A percentile compares a stretch with the other conserved stretches of the same genome.
These are phyloP conservation scores for Ceratobasidium sp. DNA, from an alignment of 1,284 basidiomycete genomes.

Conservation along the genomic window DNA sequence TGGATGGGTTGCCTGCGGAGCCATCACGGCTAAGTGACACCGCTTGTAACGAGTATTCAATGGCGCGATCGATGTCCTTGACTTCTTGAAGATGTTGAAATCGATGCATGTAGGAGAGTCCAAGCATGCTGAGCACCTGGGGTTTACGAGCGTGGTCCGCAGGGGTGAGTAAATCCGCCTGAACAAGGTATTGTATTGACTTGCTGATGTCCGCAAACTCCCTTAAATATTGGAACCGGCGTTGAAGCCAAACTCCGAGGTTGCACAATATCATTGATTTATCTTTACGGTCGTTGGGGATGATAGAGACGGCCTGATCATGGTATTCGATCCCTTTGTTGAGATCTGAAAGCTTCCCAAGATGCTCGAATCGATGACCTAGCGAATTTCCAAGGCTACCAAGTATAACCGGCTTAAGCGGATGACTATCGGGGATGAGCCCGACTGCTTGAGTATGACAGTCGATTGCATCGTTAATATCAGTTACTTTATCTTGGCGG, in stretches of 20 bases:
- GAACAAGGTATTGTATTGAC: not conserved
- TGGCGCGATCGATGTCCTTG: not conserved
- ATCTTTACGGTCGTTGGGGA: no score
- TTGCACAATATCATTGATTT: no score
- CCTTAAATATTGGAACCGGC: no score
- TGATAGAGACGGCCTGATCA: no score
- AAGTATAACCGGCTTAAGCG: no score
- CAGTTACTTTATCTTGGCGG: not conserved
- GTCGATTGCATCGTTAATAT: not conserved
- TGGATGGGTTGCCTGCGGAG: not conserved
- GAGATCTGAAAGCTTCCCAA: no score
- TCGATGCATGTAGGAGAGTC: not conserved
- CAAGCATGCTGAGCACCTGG: not conserved
- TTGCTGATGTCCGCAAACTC: not conserved
- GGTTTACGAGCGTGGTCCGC: not conserved
- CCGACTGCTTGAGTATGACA: not conserved
- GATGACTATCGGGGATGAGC: not conserved
- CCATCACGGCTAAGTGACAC: not conserved
- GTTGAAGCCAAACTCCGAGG: no score
- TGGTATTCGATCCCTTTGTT: no score
- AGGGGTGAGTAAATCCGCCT: not conserved
- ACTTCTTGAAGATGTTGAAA: not conserved
- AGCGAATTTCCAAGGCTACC: no score
- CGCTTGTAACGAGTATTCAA: not conserved
- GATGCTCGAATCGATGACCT: no score